Percentiles rank a stretch among this genome's conserved stretches.
These are phyloP conservation scores for Solanum appendiculatum DNA, from an alignment of 257 asterid genomes.

Conservation along the genomic window DNA sequence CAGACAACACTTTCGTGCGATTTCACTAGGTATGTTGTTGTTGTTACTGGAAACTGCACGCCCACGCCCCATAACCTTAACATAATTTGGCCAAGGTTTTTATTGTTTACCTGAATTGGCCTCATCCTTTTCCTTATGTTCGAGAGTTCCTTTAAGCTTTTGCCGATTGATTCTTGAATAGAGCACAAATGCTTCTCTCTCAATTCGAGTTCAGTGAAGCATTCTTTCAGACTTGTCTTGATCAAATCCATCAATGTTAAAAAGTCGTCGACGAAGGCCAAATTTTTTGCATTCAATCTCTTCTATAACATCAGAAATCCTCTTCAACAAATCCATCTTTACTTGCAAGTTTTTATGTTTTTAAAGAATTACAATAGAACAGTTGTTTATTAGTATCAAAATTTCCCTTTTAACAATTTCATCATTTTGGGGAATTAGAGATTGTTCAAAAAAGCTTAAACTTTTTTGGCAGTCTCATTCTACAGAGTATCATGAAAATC, in stretches of 20 bases:
- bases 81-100: no score
- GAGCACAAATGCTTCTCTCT: neutral
- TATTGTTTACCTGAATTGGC: no score
- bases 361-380: neutral
- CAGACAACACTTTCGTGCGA: fast-evolving
- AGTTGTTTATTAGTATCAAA: neutral
- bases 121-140: neutral
- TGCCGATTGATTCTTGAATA: neutral
- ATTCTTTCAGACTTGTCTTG: neutral
- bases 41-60: no score
- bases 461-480: no score
- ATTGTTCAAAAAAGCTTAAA: no score
- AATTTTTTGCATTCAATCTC: neutral
- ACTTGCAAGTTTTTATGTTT: no score
- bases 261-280: neutral
- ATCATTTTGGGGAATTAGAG: no score
- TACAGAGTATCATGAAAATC: neutral
- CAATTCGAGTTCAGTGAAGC: neutral
- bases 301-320: neutral
- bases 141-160: neutral
- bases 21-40: no score
- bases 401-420: neutral
- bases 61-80: no score
- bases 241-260: neutral
- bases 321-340: neutral